Evolutionary conservation across 2,329 filamentous ascomycete genomes (phyloP).

Genomic region (Polytolypa hystricis): DNA sequence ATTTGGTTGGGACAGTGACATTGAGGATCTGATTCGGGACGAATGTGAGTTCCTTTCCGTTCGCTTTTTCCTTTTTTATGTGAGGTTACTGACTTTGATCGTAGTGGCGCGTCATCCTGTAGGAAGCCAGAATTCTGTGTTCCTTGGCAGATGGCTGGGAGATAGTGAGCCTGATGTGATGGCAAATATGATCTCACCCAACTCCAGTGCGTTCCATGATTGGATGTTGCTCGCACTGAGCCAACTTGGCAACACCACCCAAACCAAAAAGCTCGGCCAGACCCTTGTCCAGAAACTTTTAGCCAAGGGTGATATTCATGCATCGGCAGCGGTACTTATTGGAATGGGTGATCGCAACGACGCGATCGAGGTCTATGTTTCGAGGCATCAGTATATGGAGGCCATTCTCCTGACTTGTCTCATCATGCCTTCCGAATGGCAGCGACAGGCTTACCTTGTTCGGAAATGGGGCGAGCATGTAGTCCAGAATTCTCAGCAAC

Average conservation of each 20-base stretch:
- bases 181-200: slow-evolving; percentile 59
- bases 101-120: slow-evolving; percentile 56
- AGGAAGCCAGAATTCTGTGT: slow-evolving; percentile 65
- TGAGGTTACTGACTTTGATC: slow-evolving; percentile 11
- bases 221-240: slow-evolving; percentile 95
- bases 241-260: slow-evolving; percentile 65
- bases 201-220: slow-evolving; percentile 84
- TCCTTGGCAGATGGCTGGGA: slow-evolving; percentile 87
- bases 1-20: slow-evolving; percentile 87
- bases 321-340: slow-evolving; percentile 83
- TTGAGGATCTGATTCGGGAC: slow-evolving; percentile 69
- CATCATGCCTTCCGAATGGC: slow-evolving; percentile 76
- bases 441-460: slow-evolving; percentile 75
- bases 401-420: slow-evolving; percentile 80
- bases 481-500: slow-evolving; percentile 73
- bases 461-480: slow-evolving; percentile 93
- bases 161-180: slow-evolving; percentile 74
- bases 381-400: slow-evolving; percentile 84
- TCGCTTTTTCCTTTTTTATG: background rate
- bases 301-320: slow-evolving; percentile 81
- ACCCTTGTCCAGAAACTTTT: slow-evolving; percentile 84
- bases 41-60: slow-evolving; percentile 45
- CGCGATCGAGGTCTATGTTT: slow-evolving; percentile 91
- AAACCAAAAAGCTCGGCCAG: slow-evolving; percentile 81
- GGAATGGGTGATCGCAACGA: slow-evolving; percentile 88